Evolutionary conservation across 2,329 filamentous ascomycete genomes (phyloP), one percentile per base, ranked within the genome.

Genomic region (Fusarium mangiferae): DNA sequence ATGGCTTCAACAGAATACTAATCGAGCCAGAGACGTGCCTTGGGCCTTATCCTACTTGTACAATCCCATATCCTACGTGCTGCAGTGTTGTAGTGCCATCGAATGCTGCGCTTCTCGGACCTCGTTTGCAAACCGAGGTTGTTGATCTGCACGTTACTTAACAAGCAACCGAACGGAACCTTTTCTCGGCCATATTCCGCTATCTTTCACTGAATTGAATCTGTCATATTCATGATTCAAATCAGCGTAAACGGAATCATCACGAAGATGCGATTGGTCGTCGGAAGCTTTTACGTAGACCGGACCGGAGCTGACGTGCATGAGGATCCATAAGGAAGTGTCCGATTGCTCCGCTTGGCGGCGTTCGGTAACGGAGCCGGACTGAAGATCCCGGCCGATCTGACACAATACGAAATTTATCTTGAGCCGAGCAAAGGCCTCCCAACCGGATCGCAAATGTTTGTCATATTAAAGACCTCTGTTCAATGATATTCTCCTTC

Each of bases 181-280:
- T 54, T 55, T 55, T 28, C 35, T 55, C 51, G 35, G 51, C 6
- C 10, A n/a, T 6, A 7, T 55, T 55, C 51, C 8, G 11, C 6
- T 4, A 55, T 12, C 2, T 15, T 20, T 30, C 3, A 35, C 13
- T 20, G 2, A 5, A 2, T 10, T 3, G 5, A 49, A 6, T 11
- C 20, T 10, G 5, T 33, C 4, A 9, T 48, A 48, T 22, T 48
- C 13, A 48, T 15, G 3, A 8, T 22, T 28, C 45, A 4, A 15
- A 46, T 26, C n/a, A 45, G 5, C 3, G 7, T 7, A 17, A 3
- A 7, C 9, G 17, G 24, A 17, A n/a, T 44, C 22, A 30, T 30
- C 3, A 7, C 13, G 33, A 33, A 33, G 33, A 38, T 14, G 10
- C 7, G 18, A 41, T 30, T 56, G 38, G 52, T 8, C 17, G 2